A percentile compares a stretch with the other conserved stretches of the same genome.
Conservation (phyloP, 768 basidiomycete species). For the Omphalotus guepiniiformis region DNA sequence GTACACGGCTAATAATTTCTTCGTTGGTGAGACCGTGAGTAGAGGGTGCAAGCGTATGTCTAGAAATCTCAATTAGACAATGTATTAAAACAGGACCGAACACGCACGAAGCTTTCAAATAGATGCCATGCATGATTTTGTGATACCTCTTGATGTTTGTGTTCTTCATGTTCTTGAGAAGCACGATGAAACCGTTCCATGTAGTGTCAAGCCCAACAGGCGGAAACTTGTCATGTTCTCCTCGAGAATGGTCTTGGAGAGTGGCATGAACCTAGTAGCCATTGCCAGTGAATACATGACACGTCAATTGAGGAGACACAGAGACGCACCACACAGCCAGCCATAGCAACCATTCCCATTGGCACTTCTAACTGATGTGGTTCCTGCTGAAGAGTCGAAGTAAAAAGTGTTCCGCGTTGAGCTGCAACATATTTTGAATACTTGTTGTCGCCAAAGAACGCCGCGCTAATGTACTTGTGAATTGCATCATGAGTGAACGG, state of each 20-base stretch:
- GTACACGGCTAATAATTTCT: not conserved
- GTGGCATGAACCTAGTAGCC: not conserved
- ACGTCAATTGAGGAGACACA: not conserved
- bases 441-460: not conserved
- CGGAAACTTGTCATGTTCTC: not conserved
- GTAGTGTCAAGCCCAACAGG: not conserved
- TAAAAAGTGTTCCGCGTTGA: not conserved
- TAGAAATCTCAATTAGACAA: not conserved
- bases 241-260: not conserved
- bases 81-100: not conserved
- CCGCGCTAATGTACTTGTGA: not conserved
- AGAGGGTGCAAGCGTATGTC: not conserved
- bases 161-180: not conserved
- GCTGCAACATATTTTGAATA: not conserved
- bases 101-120: conserved; percentile 1
- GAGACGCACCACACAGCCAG: not conserved
- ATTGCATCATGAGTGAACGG: not conserved
- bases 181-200: not conserved
- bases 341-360: conserved; percentile 1
- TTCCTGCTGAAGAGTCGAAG: not conserved
- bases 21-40: not conserved
- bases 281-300: not conserved
- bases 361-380: not conserved
- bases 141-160: not conserved
- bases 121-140: not conserved